Evolutionary conservation across 306 rosid species (phyloP).

Genomic region (Citrullus amarus): DNA sequence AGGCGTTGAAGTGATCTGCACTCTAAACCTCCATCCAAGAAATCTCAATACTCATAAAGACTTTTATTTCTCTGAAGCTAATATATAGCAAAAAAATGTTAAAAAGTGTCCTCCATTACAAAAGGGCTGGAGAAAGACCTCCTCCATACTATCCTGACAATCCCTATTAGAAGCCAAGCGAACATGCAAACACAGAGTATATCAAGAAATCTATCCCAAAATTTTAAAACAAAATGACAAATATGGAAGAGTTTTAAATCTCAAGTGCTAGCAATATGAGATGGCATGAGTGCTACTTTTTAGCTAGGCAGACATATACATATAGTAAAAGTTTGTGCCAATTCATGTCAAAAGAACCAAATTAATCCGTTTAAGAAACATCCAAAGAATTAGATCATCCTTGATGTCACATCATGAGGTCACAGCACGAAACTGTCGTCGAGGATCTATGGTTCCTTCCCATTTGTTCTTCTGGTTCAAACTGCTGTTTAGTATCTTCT

Average conservation of each 20-base stretch:
- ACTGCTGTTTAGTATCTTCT: neutral
- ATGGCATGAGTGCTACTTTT: neutral
- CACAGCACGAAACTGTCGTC: neutral
- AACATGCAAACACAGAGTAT: neutral
- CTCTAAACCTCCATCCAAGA: neutral
- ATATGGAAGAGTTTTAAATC: neutral
- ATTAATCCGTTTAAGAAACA: neutral
- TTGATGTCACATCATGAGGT: neutral
- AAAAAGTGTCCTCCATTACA: neutral
- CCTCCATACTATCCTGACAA: neutral
- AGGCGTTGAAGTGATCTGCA: neutral
- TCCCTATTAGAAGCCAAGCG: neutral
- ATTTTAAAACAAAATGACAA: neutral
- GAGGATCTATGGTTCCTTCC: neutral
- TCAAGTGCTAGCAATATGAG: neutral
- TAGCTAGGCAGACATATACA: neutral
- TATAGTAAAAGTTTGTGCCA: neutral
- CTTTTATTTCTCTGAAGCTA: neutral
- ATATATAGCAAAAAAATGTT: neutral
- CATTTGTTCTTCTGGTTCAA: neutral
- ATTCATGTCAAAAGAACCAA: neutral
- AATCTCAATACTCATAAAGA: neutral
- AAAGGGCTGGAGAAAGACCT: neutral
- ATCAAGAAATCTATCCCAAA: neutral
- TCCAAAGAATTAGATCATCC: neutral